These are phyloP conservation scores for Delitschia confertaspora DNA, from an alignment of 495 filamentous ascomycete species.

Conservation along the genomic window DNA sequence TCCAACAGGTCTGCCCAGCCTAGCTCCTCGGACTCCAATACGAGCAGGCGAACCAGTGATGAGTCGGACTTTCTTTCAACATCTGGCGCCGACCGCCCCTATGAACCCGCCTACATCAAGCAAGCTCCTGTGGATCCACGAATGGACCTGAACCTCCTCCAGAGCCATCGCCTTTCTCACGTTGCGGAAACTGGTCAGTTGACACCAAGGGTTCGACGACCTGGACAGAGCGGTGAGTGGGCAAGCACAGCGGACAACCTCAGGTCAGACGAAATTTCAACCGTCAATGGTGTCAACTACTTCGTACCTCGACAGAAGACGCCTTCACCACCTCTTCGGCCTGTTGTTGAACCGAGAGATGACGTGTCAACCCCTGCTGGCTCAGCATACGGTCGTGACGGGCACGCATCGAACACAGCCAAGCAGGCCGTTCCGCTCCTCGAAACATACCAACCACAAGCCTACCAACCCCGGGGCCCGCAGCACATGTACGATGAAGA, in stretches of 20 bases:
- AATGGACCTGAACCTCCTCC: slow-evolving; percentile 34
- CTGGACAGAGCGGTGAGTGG: slow-evolving; percentile 25
- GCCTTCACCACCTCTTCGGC: slow-evolving; percentile 18
- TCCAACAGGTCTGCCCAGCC: slow-evolving; percentile 1
- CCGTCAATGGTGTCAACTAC: slow-evolving; percentile 26
- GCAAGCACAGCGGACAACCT: slow-evolving; percentile 19
- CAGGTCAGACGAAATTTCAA: slow-evolving; percentile 16
- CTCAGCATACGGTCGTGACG: slow-evolving; percentile 7
- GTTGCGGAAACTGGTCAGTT: slow-evolving; percentile 43
- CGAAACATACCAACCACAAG: slow-evolving; percentile 18
- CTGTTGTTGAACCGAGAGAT: neutral
- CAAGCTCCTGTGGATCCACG: slow-evolving; percentile 14
- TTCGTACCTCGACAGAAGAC: slow-evolving; percentile 26
- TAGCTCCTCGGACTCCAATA: slow-evolving; percentile 18
- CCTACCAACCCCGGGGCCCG: slow-evolving; percentile 23
- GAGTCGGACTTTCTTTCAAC: slow-evolving; percentile 20
- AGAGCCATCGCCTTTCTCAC: slow-evolving; percentile 38
- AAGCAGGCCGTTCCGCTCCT: slow-evolving; percentile 22
- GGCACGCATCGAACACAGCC: slow-evolving; percentile 11
- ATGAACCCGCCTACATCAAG: slow-evolving; percentile 24
- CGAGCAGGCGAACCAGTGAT: slow-evolving; percentile 18
- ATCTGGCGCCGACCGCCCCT: slow-evolving; percentile 9
- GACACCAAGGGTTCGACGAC: slow-evolving; percentile 32
- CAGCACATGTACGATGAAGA: slow-evolving; percentile 12
- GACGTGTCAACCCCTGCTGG: neutral